These are phyloP conservation scores for Mycena sanguinolenta DNA, from an alignment of 768 basidiomycete genomes.

Conservation along the genomic window DNA sequence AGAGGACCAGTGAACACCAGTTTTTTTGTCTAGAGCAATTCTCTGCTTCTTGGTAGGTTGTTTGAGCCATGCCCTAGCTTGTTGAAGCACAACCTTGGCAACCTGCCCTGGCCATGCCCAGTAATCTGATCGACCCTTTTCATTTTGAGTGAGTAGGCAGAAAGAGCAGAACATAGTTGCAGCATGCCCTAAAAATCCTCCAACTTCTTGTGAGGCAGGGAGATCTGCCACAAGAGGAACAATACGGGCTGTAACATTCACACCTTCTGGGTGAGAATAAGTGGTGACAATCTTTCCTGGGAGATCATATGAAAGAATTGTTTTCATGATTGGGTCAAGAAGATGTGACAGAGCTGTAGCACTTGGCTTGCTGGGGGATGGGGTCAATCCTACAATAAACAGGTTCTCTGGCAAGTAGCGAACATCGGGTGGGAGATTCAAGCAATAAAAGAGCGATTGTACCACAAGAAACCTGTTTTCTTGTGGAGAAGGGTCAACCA, in stretches of 20 bases:
- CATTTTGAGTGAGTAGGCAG: conserved; percentile 28
- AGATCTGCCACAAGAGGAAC: conserved; percentile 38
- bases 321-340: conserved; percentile 26
- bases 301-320: conserved; percentile 23
- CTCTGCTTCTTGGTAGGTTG: conserved; percentile 13
- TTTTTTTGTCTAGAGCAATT: conserved; percentile 11
- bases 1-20: conserved; percentile 37
- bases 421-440: conserved; percentile 44
- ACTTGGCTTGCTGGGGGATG: conserved; percentile 43
- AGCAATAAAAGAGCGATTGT: conserved; percentile 38
- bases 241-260: too few species aligned
- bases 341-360: conserved; percentile 24
- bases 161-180: conserved; percentile 38
- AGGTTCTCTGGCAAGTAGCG: conserved; percentile 43
- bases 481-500: background rate
- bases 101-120: conserved; percentile 30
- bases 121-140: conserved; percentile 34
- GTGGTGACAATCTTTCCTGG: conserved; percentile 30
- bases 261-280: conserved; percentile 33
- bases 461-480: conserved; percentile 32
- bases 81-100: conserved; percentile 21
- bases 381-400: conserved; percentile 44
- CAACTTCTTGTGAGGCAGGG: conserved; percentile 33
- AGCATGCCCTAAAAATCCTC: conserved; percentile 33
- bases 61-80: conserved; percentile 35